Conservation (phyloP, 192 early-diverging fungal genomes). For the Funneliformis mosseae region DNA sequence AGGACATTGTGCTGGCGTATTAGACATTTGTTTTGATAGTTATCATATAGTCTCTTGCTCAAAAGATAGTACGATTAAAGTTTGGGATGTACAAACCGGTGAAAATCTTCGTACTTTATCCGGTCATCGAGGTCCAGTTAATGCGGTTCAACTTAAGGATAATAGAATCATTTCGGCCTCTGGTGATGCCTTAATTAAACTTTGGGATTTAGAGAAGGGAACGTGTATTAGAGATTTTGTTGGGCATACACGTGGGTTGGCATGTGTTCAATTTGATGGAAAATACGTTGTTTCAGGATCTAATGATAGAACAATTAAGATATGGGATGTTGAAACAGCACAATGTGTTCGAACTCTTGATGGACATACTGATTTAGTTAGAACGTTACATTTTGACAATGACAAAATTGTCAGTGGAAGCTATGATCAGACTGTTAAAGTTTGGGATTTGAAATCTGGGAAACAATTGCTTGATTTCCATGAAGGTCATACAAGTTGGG, state of each 20-base stretch:
- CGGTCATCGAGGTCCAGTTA: constrained; percentile 93
- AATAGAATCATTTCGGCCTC: constrained; percentile 79
- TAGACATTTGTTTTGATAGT: constrained; percentile 84
- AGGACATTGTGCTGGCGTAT: constrained; percentile 82
- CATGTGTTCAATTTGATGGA: constrained; percentile 86
- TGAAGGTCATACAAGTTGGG: constrained; percentile 87
- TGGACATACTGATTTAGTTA: constrained; percentile 76
- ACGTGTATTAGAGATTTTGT: constrained; percentile 72
- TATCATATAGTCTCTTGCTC: constrained; percentile 81
- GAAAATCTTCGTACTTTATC: constrained; percentile 62
- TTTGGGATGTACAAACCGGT: constrained; percentile 78
- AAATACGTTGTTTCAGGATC: constrained; percentile 77
- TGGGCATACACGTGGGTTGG: constrained; percentile 79
- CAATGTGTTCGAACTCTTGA: constrained; percentile 59
- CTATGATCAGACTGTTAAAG: constrained; percentile 92
- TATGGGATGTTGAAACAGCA: constrained; percentile 77
- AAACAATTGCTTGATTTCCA: constrained; percentile 72
- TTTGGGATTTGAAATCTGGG: constrained; percentile 89
- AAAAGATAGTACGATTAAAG: constrained; percentile 88
- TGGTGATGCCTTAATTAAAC: constrained; percentile 77
- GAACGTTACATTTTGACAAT: constrained; percentile 85
- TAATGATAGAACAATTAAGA: constrained; percentile 77
- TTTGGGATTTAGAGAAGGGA: constrained; percentile 78
- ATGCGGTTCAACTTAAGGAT: constrained; percentile 81
- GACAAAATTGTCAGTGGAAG: constrained; percentile 85